Base-by-base conservation (phyloP, 768 basidiomycete genomes). In the Podaxis sp. region DNA sequence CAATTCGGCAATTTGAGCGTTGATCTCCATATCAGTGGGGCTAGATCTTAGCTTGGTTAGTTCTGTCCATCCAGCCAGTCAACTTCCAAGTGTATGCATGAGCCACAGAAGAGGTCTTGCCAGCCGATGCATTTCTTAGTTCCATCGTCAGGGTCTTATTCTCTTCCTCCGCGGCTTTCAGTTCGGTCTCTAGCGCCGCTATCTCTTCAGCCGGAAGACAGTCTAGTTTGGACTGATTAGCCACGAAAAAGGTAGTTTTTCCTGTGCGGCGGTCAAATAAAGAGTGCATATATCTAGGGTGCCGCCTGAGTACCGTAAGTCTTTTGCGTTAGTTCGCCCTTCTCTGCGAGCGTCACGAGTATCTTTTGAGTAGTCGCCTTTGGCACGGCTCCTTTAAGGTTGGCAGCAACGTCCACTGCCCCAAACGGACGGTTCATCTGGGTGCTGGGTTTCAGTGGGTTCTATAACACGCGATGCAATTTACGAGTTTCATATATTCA, bases 381-480 rank as follows among this genome's bases (percentile, higher is more conserved):
- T 5, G 91, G 86, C 4, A 96, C 87, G 9, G 88, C 88, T 54
- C 91, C 91, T 72, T 95, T 95, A 32, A 97, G 76, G 73, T 97
- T 97, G 9, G 93, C 91, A 14, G 90, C 82, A 4, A 96, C 87
- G 70, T 97, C 94, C 37, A 95, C 93, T 62, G 92, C 93, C 6
- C 93, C 93, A 68, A 88, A 95, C 5, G 93, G 93, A n/a, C 93
- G 82, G 72, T 96, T 96, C 85, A 93, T 91, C 91, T 94, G 67
- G 37, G 48, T 38, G 48, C 25, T 32, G 61, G 37, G 50, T 40
- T 38, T 50, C 21, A 47, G 44, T 44, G 50, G 16, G 55, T 59
- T 59, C 40, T 44, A 42, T 58, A 18, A 37, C 9, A 55, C n/a
- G 50, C 32, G 55, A 44, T 40, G 3, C 32, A 53, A 59, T 57